These are phyloP conservation scores for Lepidium didymum DNA, from an alignment of 345 rosid genomes.

Conservation along the genomic window DNA sequence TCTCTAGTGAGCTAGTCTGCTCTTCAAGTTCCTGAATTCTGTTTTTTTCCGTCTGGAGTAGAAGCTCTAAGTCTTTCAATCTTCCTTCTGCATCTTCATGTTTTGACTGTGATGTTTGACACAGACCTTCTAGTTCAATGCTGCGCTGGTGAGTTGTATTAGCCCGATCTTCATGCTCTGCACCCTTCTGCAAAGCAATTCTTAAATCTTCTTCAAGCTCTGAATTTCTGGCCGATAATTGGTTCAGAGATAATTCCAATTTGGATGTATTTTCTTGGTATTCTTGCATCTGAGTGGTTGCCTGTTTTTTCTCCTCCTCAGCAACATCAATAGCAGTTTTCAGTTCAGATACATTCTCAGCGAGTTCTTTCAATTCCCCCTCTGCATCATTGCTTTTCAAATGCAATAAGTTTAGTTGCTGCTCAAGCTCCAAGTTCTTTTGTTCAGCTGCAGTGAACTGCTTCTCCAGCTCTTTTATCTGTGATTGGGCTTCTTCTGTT, in stretches of 20 bases:
- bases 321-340: constrained; percentile 36
- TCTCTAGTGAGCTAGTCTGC: constrained; percentile 57
- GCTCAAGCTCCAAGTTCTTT: constrained; percentile 70
- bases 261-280: constrained; percentile 42
- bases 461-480: constrained; percentile 60
- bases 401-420: constrained; percentile 47
- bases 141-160: constrained; percentile 55
- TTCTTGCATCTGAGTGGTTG: constrained; percentile 38
- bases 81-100: constrained; percentile 64
- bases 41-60: constrained; percentile 83
- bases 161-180: constrained; percentile 66
- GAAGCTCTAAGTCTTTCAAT: constrained; percentile 70
- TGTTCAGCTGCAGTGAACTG: constrained; percentile 57
- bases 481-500: constrained; percentile 58
- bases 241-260: constrained; percentile 53
- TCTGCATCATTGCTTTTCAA: constrained; percentile 50
- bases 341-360: constrained; percentile 53
- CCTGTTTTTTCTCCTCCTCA: constrained; percentile 57
- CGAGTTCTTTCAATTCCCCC: constrained; percentile 46
- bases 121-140: constrained; percentile 58
- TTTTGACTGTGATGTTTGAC: constrained; percentile 60
- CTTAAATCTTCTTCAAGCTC: constrained; percentile 62
- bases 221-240: constrained; percentile 35
- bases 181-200: constrained; percentile 42
- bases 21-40: constrained; percentile 93